Conservation (phyloP, 257 asterid genomes). For the Jacaranda copaia region DNA sequence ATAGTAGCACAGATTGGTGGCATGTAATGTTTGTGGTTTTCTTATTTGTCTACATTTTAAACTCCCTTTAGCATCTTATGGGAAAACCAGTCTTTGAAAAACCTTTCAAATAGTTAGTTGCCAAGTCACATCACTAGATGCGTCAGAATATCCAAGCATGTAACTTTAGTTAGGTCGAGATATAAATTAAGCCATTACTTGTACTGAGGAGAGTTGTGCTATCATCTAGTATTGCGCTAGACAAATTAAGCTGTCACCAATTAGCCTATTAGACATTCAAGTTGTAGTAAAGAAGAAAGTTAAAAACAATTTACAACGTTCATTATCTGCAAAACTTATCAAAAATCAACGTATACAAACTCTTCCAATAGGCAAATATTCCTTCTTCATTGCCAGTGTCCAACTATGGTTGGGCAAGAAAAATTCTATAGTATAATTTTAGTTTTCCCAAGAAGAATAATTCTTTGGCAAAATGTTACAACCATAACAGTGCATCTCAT, state of each 20-base stretch:
- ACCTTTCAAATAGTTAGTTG: too few relatives aligned
- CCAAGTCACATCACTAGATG: too few relatives aligned
- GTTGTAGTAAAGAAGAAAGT: neutral
- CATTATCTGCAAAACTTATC: neutral
- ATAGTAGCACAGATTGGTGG: too few relatives aligned
- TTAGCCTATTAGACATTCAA: constrained; percentile 6
- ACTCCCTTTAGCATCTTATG: too few relatives aligned
- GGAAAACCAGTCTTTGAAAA: too few relatives aligned
- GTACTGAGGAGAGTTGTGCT: constrained; percentile 2
- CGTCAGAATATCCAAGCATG: too few relatives aligned
- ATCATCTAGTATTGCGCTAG: neutral
- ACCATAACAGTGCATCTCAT: neutral
- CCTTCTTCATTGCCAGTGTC: neutral
- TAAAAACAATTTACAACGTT: too few relatives aligned
- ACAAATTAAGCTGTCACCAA: neutral
- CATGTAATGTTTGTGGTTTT: too few relatives aligned
- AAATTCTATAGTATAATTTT: neutral
- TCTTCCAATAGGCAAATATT: neutral
- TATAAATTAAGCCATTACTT: neutral
- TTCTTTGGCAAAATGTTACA: neutral
- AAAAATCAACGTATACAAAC: neutral
- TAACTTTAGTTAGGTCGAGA: too few relatives aligned
- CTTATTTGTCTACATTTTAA: too few relatives aligned
- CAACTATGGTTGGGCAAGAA: neutral
- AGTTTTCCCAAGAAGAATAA: neutral